Percentiles rank a stretch among this genome's conserved stretches.
phyloP scores from a whole-genome alignment of 331 rosid species.

The Phaseolus coccineus region DNA sequence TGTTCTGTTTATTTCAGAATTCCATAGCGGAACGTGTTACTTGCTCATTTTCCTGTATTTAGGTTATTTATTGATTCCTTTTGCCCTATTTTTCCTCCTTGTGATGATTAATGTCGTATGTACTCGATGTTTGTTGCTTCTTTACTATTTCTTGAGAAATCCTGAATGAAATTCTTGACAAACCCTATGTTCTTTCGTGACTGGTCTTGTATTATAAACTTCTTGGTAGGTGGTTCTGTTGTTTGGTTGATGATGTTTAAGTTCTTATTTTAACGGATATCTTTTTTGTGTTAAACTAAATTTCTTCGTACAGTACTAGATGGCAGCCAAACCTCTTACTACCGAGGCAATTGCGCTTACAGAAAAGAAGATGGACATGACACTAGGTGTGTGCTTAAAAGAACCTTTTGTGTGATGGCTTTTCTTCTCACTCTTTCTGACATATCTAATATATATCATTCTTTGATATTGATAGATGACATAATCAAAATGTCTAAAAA shows the following conservation, averaged over 20 bases:
- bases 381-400: conserved; percentile 68
- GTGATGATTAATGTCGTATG: not conserved
- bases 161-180: not conserved
- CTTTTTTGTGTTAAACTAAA: not conserved
- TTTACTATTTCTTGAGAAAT: not conserved
- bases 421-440: not conserved
- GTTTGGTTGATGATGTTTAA: not conserved
- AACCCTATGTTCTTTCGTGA: conserved; percentile 11
- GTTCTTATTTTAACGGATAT: not conserved
- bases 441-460: not conserved
- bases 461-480: conserved; percentile 59
- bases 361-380: conserved; percentile 99
- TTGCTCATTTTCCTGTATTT: not conserved
- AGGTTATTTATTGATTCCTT: not conserved
- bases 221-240: conserved; percentile 13
- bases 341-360: conserved; percentile 83
- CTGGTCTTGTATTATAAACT: not conserved
- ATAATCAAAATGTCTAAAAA: conserved; percentile 84
- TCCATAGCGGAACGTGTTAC: not conserved
- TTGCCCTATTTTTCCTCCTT: not conserved
- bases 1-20: not conserved
- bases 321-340: conserved; percentile 87
- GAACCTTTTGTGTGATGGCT: not conserved
- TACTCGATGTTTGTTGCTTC: not conserved
- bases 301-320: conserved; percentile 47